Conservation (phyloP, 495 filamentous ascomycete species). For the Annulohypoxylon stygium region DNA sequence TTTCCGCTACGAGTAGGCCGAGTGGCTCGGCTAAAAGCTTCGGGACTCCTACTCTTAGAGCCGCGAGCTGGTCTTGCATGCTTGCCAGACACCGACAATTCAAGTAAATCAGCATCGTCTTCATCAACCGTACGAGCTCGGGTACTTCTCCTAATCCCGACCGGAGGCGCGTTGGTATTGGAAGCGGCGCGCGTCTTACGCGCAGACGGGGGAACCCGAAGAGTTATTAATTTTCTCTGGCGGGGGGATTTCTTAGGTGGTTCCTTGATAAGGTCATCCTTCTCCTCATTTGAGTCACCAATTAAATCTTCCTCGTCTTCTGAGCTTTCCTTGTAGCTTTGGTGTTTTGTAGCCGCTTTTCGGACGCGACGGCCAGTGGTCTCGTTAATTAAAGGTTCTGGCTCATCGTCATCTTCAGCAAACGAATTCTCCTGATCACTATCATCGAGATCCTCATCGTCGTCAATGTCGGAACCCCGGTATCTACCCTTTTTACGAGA, state of each 20-base stretch:
- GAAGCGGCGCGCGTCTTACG: conserved; percentile 33
- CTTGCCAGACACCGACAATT: conserved; percentile 80
- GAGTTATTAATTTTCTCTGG: conserved; percentile 49
- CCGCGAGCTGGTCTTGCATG: conserved; percentile 70
- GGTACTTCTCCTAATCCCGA: conserved; percentile 57
- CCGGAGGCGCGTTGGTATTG: conserved; percentile 34
- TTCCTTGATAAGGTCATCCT: conserved; percentile 43
- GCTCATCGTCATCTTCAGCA: conserved; percentile 70
- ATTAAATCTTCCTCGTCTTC: conserved; percentile 55
- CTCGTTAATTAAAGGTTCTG: conserved; percentile 71
- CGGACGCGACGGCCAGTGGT: conserved; percentile 76
- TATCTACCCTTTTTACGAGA: conserved; percentile 58
- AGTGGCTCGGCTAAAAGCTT: conserved; percentile 57
- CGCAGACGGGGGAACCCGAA: conserved; percentile 44
- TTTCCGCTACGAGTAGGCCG: conserved; percentile 72
- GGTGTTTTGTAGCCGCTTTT: conserved; percentile 66
- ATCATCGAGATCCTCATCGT: conserved; percentile 71
- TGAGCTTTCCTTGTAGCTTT: conserved; percentile 63
- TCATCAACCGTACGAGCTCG: conserved; percentile 61
- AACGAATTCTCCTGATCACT: conserved; percentile 72
- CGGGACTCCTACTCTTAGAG: conserved; percentile 73
- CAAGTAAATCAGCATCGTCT: conserved; percentile 51
- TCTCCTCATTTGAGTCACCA: conserved; percentile 52
- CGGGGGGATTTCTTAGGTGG: conserved; percentile 44
- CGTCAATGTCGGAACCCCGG: conserved; percentile 74